Conservation (phyloP, 2,329 filamentous ascomycete genomes). For the Rachicladosporium sp. region DNA sequence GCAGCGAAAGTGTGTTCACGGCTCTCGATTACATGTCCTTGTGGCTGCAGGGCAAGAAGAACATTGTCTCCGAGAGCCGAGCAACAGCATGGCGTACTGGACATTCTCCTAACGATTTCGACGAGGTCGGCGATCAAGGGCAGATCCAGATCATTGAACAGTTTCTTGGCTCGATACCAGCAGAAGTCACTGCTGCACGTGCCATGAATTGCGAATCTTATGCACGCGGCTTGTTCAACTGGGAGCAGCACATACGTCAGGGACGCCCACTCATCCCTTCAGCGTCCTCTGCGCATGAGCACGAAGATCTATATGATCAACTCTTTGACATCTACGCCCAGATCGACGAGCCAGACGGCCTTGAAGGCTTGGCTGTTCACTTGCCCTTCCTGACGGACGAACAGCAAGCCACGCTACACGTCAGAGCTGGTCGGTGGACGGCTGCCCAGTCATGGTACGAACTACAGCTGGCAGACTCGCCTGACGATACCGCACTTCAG, state of each 20-base stretch:
- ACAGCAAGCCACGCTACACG: constrained; percentile 84
- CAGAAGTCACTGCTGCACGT: constrained; percentile 61
- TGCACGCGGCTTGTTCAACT: constrained; percentile 80
- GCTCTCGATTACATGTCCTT: constrained; percentile 82
- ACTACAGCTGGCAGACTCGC: constrained; percentile 68
- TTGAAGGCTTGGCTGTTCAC: constrained; percentile 86
- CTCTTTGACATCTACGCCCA: constrained; percentile 91
- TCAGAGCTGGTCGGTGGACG: constrained; percentile 85
- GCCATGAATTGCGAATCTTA: constrained; percentile 93
- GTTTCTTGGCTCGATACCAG: constrained; percentile 56
- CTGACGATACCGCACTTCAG: constrained; percentile 65
- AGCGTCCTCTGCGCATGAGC: constrained; percentile 27
- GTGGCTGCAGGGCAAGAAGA: constrained; percentile 73
- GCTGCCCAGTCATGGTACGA: constrained; percentile 98
- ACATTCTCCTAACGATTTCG: constrained; percentile 33
- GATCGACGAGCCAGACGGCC: constrained; percentile 93
- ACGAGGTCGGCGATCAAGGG: constrained; percentile 41
- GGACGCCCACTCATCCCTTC: constrained; percentile 28
- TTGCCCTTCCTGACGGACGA: constrained; percentile 79
- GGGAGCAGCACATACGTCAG: constrained; percentile 77
- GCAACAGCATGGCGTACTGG: constrained; percentile 32
- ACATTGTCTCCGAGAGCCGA: constrained; percentile 30
- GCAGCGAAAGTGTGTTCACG: constrained; percentile 85
- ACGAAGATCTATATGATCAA: constrained; percentile 46
- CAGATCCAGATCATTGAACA: constrained; percentile 55